Evolutionary conservation across 768 basidiomycete genomes (phyloP).

Genomic region (Dioszegia crocea): DNA sequence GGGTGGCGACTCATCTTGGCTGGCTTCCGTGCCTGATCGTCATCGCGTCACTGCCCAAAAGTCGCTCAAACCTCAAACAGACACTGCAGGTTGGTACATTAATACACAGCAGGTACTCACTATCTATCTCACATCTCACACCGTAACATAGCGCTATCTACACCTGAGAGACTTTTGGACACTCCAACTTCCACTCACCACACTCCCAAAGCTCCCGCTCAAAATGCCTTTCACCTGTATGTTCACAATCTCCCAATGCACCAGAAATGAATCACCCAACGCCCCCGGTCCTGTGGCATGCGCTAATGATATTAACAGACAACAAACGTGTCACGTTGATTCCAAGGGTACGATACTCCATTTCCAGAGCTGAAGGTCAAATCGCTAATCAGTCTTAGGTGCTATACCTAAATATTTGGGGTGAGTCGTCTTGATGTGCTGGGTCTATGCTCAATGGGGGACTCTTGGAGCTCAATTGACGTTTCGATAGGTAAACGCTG

Average conservation of each 20-base stretch:
- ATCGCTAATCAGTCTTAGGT: constrained; percentile 18
- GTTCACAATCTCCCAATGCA: too few species aligned
- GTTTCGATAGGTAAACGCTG: constrained; percentile 23
- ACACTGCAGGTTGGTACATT: too few species aligned
- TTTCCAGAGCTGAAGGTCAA: neutral
- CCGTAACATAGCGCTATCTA: too few species aligned
- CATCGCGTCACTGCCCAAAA: neutral
- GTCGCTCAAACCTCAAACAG: too few species aligned
- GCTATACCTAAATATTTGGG: constrained; percentile 35
- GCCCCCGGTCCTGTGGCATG: neutral
- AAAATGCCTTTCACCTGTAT: constrained; percentile 19
- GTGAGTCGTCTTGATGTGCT: constrained; percentile 7
- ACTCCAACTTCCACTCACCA: too few species aligned
- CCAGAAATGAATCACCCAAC: too few species aligned
- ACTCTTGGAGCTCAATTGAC: neutral
- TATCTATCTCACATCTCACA: too few species aligned
- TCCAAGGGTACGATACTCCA: constrained; percentile 26
- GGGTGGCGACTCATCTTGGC: neutral
- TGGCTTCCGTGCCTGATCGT: neutral
- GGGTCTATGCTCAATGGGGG: neutral
- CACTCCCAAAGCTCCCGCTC: neutral
- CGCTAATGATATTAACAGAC: constrained; percentile 11
- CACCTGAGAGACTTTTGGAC: too few species aligned
- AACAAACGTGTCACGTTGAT: constrained; percentile 38
- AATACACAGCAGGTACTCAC: too few species aligned